A percentile compares a stretch with the other conserved stretches of the same genome.
Conservation (phyloP, 345 rosid genomes). For the Physaria fendleri region DNA sequence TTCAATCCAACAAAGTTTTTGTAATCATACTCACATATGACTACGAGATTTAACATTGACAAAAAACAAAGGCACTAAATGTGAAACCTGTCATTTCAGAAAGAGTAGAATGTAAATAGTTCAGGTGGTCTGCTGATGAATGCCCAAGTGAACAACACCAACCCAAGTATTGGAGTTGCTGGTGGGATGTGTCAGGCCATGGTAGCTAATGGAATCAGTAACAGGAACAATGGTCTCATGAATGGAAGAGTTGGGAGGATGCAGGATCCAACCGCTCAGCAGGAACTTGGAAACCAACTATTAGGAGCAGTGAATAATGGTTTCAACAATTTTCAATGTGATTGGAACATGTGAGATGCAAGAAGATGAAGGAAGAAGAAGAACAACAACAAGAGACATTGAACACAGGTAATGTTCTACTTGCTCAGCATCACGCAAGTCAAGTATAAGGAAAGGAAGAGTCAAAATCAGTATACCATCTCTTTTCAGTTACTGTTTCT, state of each 20-base stretch:
- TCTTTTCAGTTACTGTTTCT: constrained; percentile 8
- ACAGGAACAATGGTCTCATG: no score
- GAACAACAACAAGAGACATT: no score
- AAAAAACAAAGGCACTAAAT: no score
- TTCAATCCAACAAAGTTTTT: no score
- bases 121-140: constrained; percentile 50
- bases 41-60: not conserved
- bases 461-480: constrained; percentile 1
- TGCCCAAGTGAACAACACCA: constrained; percentile 38
- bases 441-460: constrained; percentile 8
- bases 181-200: no score
- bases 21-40: constrained; percentile 7
- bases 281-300: constrained; percentile 74
- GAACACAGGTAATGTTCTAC: not conserved
- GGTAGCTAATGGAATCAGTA: no score
- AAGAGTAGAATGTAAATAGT: constrained; percentile 45
- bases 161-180: constrained; percentile 33
- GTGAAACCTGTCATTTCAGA: no score
- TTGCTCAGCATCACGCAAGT: constrained; percentile 1
- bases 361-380: no score
- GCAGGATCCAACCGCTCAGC: constrained; percentile 68
- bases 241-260: no score
- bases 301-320: constrained; percentile 76
- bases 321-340: constrained; percentile 68
- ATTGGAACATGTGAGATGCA: constrained; percentile 53